Percentiles rank a stretch among this genome's conserved stretches.
These are phyloP conservation scores for Poteriospumella lacustris DNA, from an alignment of 108 stramenopile species.

Conservation along the genomic window DNA sequence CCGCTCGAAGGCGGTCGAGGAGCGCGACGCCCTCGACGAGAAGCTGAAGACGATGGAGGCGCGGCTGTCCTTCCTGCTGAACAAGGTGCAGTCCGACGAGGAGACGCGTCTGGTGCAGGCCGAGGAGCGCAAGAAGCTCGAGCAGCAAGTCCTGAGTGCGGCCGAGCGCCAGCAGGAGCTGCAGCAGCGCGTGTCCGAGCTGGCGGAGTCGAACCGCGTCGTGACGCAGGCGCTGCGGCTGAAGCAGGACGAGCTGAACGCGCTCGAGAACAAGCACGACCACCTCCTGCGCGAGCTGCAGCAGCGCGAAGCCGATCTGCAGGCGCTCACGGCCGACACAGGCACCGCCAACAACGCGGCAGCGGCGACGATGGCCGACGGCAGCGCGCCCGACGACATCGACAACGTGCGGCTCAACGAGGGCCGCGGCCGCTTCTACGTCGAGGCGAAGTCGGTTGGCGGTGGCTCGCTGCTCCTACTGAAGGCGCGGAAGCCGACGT, in stretches of 20 bases:
- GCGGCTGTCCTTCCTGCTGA: conserved; percentile 66
- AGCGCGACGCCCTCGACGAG: conserved; percentile 60
- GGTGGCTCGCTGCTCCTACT: conserved; percentile 33
- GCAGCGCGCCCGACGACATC: conserved; percentile 8
- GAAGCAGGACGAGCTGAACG: conserved; percentile 43
- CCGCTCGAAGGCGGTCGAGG: conserved; percentile 53
- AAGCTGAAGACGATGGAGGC: conserved; percentile 63
- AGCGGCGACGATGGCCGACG: neutral
- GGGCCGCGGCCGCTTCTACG: conserved; percentile 54
- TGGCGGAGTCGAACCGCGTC: conserved; percentile 56
- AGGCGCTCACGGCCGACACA: neutral
- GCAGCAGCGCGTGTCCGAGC: conserved; percentile 53
- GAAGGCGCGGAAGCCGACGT: conserved; percentile 36
- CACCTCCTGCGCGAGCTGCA: neutral
- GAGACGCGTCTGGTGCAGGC: conserved; percentile 59
- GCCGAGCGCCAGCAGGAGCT: conserved; percentile 57
- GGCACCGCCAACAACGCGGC: conserved; percentile 25
- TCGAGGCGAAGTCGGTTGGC: conserved; percentile 43
- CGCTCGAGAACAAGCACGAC: neutral
- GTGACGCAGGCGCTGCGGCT: conserved; percentile 59
- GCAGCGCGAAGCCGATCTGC: neutral
- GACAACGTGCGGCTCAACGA: conserved; percentile 41
- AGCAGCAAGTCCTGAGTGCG: conserved; percentile 57
- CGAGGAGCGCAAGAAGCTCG: conserved; percentile 64
- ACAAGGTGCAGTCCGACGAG: conserved; percentile 70